Percentiles rank a stretch among this genome's conserved stretches.
phyloP scores from a whole-genome alignment of 352 stramenopile genomes.

The Pythium diclinum region DNA sequence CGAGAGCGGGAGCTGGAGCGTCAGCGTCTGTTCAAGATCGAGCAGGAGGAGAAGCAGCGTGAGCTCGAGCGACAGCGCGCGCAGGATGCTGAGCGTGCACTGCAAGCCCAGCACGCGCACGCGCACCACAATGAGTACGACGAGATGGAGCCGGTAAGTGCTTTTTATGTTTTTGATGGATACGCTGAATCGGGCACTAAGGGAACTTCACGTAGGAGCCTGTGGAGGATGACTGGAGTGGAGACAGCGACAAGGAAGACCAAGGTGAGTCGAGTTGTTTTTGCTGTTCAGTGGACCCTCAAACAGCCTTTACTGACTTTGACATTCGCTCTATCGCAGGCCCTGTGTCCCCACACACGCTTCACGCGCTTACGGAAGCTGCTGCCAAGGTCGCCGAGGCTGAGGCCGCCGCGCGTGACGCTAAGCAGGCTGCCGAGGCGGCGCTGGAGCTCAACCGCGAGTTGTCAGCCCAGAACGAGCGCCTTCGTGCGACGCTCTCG shows the following conservation, averaged over 20 bases:
- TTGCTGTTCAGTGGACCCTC: background rate
- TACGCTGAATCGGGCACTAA: conserved; percentile 37
- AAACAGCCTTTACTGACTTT: background rate
- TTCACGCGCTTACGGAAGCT: conserved; percentile 64
- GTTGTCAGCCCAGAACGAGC: conserved; percentile 33
- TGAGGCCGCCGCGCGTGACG: conserved; percentile 64
- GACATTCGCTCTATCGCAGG: conserved; percentile 17
- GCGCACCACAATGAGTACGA: conserved; percentile 31
- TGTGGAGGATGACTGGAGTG: conserved; percentile 82
- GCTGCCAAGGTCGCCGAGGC: conserved; percentile 74
- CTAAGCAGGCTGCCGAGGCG: conserved; percentile 42
- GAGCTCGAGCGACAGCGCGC: conserved; percentile 21
- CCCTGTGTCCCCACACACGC: conserved; percentile 56
- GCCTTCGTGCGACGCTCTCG: conserved; percentile 31
- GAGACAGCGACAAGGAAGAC: conserved; percentile 62
- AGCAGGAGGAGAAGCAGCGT: conserved; percentile 20
- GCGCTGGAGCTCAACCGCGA: conserved; percentile 35
- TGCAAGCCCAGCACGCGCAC: conserved; percentile 7
- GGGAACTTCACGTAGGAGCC: conserved; percentile 68
- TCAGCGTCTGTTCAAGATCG: conserved; percentile 17
- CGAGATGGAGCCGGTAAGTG: conserved; percentile 54
- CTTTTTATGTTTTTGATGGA: background rate
- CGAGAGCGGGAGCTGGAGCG: conserved; percentile 38
- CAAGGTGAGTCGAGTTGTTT: conserved; percentile 27
- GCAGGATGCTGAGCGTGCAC: conserved; percentile 33